phyloP scores from a whole-genome alignment of 371 early-diverging fungal genomes.

The Mucor mucedo region DNA sequence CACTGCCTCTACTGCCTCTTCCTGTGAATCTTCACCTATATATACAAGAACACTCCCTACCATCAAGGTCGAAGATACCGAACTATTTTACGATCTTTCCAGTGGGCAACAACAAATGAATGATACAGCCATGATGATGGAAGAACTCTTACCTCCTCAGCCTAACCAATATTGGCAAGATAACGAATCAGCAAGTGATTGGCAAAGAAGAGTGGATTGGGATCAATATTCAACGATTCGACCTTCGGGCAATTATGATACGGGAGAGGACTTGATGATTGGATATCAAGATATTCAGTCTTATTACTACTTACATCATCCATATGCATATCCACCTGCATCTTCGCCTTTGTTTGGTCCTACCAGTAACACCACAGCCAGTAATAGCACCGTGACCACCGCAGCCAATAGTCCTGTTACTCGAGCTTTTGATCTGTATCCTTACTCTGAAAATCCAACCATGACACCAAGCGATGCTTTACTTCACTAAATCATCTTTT shows the following conservation, averaged over 20 bases:
- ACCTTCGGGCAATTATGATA: not conserved
- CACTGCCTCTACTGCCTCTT: slow-evolving; percentile 8
- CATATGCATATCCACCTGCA: not conserved
- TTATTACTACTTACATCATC: slow-evolving; percentile 1
- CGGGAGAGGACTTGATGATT: not conserved
- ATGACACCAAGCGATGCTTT: slow-evolving; percentile 26
- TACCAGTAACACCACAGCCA: not conserved
- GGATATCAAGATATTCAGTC: not conserved
- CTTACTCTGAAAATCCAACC: slow-evolving; percentile 17
- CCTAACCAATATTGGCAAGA: slow-evolving; percentile 1
- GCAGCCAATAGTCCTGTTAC: slow-evolving; percentile 19
- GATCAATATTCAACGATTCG: slow-evolving; percentile 18
- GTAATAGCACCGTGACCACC: slow-evolving; percentile 13
- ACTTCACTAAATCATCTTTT: slow-evolving; percentile 6
- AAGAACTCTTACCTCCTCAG: slow-evolving; percentile 15
- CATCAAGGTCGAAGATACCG: slow-evolving; percentile 11
- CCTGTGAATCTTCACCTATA: slow-evolving; percentile 11
- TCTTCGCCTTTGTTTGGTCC: not conserved
- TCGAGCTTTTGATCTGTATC: not conserved
- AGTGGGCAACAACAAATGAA: not conserved
- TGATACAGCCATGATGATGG: slow-evolving; percentile 13
- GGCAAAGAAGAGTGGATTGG: slow-evolving; percentile 23
- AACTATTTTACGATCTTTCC: slow-evolving; percentile 6
- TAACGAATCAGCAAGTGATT: slow-evolving; percentile 8
- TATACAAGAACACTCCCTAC: not conserved